Conservation (phyloP, 2,329 filamentous ascomycete genomes). For the Paraphoma sp. region DNA sequence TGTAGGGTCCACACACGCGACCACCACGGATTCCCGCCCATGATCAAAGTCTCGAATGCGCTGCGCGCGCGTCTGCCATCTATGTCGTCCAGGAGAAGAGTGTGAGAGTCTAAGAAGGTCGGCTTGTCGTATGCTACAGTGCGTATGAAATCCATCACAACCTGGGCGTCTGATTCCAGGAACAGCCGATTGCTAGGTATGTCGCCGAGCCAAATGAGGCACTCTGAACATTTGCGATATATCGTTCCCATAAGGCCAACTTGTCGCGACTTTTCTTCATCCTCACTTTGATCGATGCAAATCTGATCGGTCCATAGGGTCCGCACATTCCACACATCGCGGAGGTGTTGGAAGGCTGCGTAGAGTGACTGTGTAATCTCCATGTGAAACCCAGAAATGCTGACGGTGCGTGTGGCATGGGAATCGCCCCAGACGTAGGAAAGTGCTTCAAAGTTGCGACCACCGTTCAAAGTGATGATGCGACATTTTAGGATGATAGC, state of each 20-base stretch:
- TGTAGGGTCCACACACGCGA: not conserved
- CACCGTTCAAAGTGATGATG: not conserved
- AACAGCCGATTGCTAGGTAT: not conserved
- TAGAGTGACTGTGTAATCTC: conserved; percentile 3
- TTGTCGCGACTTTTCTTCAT: not conserved
- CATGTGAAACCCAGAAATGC: conserved; percentile 1
- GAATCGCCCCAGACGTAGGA: conserved; percentile 8
- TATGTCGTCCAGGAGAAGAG: not conserved
- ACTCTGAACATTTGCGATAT: not conserved
- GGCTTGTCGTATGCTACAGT: not conserved
- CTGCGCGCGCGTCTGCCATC: not conserved
- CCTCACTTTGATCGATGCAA: not conserved
- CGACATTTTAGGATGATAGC: conserved; percentile 2
- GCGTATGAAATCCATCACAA: not conserved
- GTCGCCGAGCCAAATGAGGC: not conserved
- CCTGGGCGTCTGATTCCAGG: not conserved
- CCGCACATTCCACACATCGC: not conserved
- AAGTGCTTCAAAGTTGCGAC: conserved; percentile 3
- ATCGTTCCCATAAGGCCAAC: not conserved
- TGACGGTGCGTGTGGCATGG: not conserved
- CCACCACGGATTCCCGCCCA: not conserved
- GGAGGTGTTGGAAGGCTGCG: not conserved
- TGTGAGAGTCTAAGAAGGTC: not conserved
- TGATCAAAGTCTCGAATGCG: not conserved
- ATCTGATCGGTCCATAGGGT: not conserved